Percentiles rank a stretch among this genome's conserved stretches.
phyloP scores from a whole-genome alignment of 2,329 filamentous ascomycete species.

The Arthrinium phaeospermum region DNA sequence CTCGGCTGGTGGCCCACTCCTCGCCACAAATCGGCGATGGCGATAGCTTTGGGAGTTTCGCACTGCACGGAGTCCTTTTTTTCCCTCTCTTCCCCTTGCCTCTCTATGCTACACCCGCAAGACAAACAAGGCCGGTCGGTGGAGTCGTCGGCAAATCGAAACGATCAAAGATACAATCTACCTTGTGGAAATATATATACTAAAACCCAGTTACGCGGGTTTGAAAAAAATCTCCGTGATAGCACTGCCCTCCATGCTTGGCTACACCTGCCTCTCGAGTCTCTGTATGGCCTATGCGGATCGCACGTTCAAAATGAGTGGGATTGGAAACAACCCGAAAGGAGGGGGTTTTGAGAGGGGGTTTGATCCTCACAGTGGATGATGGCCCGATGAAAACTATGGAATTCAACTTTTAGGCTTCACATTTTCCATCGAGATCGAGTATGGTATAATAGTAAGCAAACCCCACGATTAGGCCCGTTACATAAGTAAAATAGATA shows the following conservation, averaged over 20 bases:
- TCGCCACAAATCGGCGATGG: constrained; percentile 5
- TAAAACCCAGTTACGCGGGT: neutral
- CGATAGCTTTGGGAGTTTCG: neutral
- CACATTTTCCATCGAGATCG: neutral
- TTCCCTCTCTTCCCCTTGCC: neutral
- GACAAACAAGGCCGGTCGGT: neutral
- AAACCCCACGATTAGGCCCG: neutral
- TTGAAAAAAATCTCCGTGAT: neutral
- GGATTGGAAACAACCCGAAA: neutral
- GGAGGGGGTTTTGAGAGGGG: neutral
- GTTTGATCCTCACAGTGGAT: neutral
- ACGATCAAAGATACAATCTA: neutral
- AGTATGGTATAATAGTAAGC: neutral
- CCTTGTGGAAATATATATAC: neutral
- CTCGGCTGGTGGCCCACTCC: neutral
- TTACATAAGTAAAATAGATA: neutral
- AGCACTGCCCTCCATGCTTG: neutral
- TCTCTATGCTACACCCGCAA: neutral
- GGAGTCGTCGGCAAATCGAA: neutral
- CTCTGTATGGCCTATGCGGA: too few species aligned
- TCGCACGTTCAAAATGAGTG: neutral
- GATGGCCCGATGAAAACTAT: neutral
- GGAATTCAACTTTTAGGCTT: neutral
- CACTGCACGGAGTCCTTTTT: neutral
- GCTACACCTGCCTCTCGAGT: neutral